Evolutionary conservation across 768 basidiomycete species (phyloP), one percentile per base, ranked within the genome.

Genomic region (Piloderma croceum): DNA sequence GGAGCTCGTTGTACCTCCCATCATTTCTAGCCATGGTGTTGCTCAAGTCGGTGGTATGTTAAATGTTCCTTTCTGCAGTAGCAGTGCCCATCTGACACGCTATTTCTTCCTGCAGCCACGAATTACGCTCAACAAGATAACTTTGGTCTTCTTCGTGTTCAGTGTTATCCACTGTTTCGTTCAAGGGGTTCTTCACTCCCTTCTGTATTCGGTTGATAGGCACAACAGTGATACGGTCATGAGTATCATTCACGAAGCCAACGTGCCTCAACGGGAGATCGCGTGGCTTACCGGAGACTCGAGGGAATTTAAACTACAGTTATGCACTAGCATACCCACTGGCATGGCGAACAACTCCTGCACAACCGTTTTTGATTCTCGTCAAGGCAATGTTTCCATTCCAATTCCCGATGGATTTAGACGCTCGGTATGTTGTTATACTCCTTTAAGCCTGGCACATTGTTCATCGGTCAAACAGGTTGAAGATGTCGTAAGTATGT

Each of bases 181-280:
- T 7, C 76, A 77, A 43, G 76, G 71, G 42, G 56, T 72, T 40
- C 56, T 77, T 24, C 74, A 74, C 49, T 67, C 74, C 1, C 55
- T 73, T 13, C 62, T 77, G 9, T 73, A 63, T 51, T 61, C 60
- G 17, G 44, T 71, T 49, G 76, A 80, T 48, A 49, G 62, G 6
- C 53, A 65, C 20, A 70, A 69, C 46, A 50, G 54, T 37, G 42
- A 48, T 2, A 47, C 76, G 22, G 54, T 71, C 10, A 49, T 58
- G 18, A 49, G 50, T 7, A 67, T 79, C 41, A 61, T 70, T 15
- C 34, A 54, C 5, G 50, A 53, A 0, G 70, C 63, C 2, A 38
- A 58, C 3, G 63, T 75, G 19, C 63, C 68, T 4, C 17, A 50
- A 1, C 36, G 47, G 4, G 66, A 70, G 29, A 60, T 63, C n/a